Conservation (phyloP, 495 filamentous ascomycete species). For the Articulospora tetracladia region DNA sequence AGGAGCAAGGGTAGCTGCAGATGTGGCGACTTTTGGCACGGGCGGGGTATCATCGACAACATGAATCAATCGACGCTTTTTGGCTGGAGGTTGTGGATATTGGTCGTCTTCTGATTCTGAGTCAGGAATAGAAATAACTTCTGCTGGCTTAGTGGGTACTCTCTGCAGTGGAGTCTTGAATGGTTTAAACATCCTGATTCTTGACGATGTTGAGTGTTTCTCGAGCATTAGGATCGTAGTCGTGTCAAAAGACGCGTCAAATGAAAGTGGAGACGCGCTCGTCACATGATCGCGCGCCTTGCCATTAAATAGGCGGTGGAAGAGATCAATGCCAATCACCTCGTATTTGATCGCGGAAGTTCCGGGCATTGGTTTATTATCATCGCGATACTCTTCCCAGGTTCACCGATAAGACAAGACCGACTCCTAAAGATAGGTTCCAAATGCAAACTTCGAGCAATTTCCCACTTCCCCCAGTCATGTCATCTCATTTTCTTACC, state of each 20-base stretch:
- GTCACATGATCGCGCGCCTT: not conserved
- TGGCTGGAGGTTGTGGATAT: conserved; percentile 9
- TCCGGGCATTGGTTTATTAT: not conserved
- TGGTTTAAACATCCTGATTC: conserved; percentile 26
- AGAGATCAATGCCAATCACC: not conserved
- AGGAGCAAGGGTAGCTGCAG: conserved; percentile 16
- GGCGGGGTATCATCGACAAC: conserved; percentile 17
- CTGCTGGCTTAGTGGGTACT: conserved; percentile 9
- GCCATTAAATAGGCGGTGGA: not conserved
- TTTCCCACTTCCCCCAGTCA: not conserved
- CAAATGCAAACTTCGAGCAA: not conserved
- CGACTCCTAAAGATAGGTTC: not conserved
- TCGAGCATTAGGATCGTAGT: not conserved
- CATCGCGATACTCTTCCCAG: not conserved
- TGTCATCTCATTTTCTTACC: not conserved
- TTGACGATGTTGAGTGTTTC: not conserved
- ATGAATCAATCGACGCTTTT: conserved; percentile 23
- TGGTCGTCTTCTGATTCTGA: conserved; percentile 13
- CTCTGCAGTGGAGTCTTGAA: conserved; percentile 25
- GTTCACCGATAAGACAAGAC: not conserved
- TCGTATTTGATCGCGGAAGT: not conserved
- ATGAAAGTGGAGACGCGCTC: not conserved
- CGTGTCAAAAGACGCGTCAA: not conserved
- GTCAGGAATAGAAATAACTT: conserved; percentile 6
- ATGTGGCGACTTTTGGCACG: not conserved